These are phyloP conservation scores for Rubus parviflorus DNA, from an alignment of 306 rosid species.

Conservation along the genomic window DNA sequence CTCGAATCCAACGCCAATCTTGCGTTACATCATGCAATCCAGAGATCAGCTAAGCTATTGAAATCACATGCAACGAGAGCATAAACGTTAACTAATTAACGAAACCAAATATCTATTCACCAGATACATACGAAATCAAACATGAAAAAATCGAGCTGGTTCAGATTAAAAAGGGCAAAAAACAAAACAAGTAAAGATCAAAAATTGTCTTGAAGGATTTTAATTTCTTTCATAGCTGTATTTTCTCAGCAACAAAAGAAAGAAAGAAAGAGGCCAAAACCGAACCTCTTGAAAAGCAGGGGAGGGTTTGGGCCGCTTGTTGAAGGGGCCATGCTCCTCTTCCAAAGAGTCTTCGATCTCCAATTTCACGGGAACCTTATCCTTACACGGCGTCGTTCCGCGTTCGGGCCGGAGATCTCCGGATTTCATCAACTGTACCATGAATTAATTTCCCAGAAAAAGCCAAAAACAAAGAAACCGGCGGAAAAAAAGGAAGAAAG, in stretches of 20 bases:
- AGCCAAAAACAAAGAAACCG: not conserved
- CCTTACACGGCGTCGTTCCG: slow-evolving; percentile 37
- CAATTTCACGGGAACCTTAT: slow-evolving; percentile 55
- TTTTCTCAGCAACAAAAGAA: slow-evolving; percentile 17
- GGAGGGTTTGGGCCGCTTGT: slow-evolving; percentile 63
- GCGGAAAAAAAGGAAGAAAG: not conserved
- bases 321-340: slow-evolving; percentile 56
- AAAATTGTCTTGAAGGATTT: not conserved
- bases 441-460: slow-evolving; percentile 13
- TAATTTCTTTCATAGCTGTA: not conserved
- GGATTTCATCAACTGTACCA: slow-evolving; percentile 69
- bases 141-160: not conserved
- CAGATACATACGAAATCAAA: not conserved
- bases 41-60: not conserved
- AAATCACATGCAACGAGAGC: not conserved
- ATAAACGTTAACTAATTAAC: not conserved
- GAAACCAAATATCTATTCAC: not conserved
- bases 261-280: not conserved
- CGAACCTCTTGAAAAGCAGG: slow-evolving; percentile 50
- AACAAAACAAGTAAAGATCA: not conserved
- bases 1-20: not conserved
- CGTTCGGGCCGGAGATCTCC: slow-evolving; percentile 27
- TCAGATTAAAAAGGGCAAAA: not conserved
- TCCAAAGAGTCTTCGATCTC: slow-evolving; percentile 75
- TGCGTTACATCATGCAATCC: not conserved